Base-by-base conservation (phyloP, 2,329 filamentous ascomycete species). In the Aspergillus transmontanensis region DNA sequence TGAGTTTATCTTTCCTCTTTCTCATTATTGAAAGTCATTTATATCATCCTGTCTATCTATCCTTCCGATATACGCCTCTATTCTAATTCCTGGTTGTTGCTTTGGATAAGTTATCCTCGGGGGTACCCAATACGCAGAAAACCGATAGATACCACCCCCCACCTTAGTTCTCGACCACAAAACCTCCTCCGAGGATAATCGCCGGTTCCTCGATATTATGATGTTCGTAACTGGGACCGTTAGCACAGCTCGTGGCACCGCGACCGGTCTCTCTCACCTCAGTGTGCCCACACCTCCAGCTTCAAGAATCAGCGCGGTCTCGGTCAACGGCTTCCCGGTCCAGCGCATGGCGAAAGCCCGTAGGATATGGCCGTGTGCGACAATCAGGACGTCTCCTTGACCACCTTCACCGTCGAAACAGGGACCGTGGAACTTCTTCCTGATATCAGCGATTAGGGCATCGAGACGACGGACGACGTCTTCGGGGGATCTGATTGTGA, bases 301-400 rank as follows among this genome's bases (percentile, higher is more conserved):
- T 76, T 97, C 94, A n/a, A 97, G 81, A 65, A 97, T 83, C 75
- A 97, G 88, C 6, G 89, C 86, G 45, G 92, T 93, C 57, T 93
- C 89, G 60, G 87, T 85, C 63, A 97, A 81, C 14, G 86, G 83
- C 80, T 90, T 90, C 0, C 88, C 87, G 0, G 89, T 85, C 94
- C 94, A 97, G 36, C 93, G 85, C 83, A 94, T 92, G 7, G 94
- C 93, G 76, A 97, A 93, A 0, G 92, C 92, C 19, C 94, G 85
- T 59, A 97, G 81, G 61, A 97, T 94, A 79, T 97, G 94, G 0
- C 94, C 94, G 75, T 97, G 94, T 26, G 92, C 94, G 6, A 97
- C 92, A 56, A 97, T 83, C 28, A 94, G 77, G 21, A 94, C 87
- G 76, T 94, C 91, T 19, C 86, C 81, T 19, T 76, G 86, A 11